Conservation (phyloP, 306 rosid genomes). For the Mimosa bimucronata region DNA sequence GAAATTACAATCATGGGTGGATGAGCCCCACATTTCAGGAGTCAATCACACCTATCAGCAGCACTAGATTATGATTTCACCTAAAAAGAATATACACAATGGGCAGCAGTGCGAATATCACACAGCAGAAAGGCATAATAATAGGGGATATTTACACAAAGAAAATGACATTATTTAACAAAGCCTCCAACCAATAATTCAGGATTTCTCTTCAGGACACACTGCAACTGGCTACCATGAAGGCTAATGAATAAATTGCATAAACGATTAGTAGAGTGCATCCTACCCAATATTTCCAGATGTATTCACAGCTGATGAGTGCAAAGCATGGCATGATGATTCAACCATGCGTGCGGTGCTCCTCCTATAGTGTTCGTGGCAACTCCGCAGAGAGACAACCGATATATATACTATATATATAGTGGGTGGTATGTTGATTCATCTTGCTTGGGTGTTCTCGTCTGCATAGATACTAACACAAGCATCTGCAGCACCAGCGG, state of each 20-base stretch:
- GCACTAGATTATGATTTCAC: conserved; percentile 15
- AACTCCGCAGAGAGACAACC: conserved; percentile 42
- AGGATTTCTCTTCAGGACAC: conserved; percentile 46
- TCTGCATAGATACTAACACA: conserved; percentile 84
- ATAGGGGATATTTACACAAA: conserved; percentile 78
- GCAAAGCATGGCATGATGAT: conserved; percentile 40
- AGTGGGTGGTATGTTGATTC: conserved; percentile 39
- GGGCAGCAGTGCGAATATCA: conserved; percentile 49
- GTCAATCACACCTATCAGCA: background rate
- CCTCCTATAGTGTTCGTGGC: conserved; percentile 17
- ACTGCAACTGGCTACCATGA: conserved; percentile 60
- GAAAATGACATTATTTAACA: conserved; percentile 81
- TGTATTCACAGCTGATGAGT: conserved; percentile 50
- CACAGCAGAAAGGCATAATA: conserved; percentile 49
- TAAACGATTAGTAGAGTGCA: conserved; percentile 54
- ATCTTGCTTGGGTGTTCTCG: conserved; percentile 68
- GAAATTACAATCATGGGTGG: background rate
- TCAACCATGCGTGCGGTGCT: conserved; percentile 33
- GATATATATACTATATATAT: conserved; percentile 32
- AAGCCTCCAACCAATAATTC: conserved; percentile 72
- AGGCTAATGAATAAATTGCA: conserved; percentile 89
- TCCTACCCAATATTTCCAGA: conserved; percentile 55
- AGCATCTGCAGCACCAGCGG: conserved; percentile 94
- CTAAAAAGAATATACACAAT: conserved; percentile 66
- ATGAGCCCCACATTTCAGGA: conserved; percentile 11